phyloP scores from a whole-genome alignment of 148 eudicot species.

The Cornus kousa region DNA sequence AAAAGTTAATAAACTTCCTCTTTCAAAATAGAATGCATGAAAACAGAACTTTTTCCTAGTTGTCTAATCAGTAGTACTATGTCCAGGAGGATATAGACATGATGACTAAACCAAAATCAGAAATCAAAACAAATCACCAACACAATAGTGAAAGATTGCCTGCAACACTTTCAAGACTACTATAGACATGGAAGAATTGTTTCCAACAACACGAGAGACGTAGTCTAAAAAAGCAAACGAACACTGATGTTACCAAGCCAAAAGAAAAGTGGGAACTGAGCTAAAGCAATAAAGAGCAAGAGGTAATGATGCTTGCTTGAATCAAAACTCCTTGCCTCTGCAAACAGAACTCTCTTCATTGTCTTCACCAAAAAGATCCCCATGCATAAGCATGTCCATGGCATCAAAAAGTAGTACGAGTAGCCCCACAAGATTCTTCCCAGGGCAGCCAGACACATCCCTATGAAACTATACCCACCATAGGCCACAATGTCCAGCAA shows the following conservation, averaged over 20 bases:
- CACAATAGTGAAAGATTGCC: neutral
- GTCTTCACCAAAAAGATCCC: slow-evolving; percentile 68
- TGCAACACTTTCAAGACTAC: neutral
- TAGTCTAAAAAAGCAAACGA: slow-evolving; percentile 20
- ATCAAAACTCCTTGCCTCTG: slow-evolving; percentile 67
- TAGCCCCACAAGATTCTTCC: slow-evolving; percentile 49
- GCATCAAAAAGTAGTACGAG: slow-evolving; percentile 55
- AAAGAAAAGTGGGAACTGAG: slow-evolving; percentile 70
- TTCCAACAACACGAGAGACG: neutral
- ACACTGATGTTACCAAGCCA: slow-evolving; percentile 75
- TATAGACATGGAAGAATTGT: neutral
- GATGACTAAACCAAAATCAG: neutral
- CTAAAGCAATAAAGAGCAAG: slow-evolving; percentile 62
- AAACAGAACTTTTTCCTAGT: neutral
- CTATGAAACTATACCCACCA: slow-evolving; percentile 64
- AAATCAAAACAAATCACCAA: neutral
- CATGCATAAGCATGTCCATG: slow-evolving; percentile 66
- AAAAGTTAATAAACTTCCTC: too few species aligned
- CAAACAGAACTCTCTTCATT: slow-evolving; percentile 68
- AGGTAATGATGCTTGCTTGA: slow-evolving; percentile 67
- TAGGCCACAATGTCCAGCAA: slow-evolving; percentile 68
- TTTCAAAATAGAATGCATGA: too few species aligned
- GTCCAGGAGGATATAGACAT: neutral
- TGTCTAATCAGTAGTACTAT: neutral
- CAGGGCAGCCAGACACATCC: slow-evolving; percentile 56